A percentile compares a stretch with the other conserved stretches of the same genome.
Conservation (phyloP, 2,329 filamentous ascomycete genomes). For the Stachybotrys chlorohalonatus region DNA sequence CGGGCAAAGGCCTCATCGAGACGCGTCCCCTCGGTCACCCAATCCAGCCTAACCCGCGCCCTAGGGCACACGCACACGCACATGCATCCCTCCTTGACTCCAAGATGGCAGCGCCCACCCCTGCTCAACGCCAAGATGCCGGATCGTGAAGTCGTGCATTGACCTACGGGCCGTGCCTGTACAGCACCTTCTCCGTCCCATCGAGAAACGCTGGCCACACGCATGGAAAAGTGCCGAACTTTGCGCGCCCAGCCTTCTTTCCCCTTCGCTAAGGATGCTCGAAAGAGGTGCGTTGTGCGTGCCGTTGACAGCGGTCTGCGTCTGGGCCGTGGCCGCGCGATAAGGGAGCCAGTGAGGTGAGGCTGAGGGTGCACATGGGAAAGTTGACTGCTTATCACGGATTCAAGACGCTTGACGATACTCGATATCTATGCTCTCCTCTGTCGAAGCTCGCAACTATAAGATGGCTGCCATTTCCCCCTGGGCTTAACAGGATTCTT, state of each 20-base stretch:
- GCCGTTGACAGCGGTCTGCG: neutral
- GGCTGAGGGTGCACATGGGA: neutral
- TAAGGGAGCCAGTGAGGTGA: neutral
- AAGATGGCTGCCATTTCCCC: neutral
- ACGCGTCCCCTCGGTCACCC: neutral
- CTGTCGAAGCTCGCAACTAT: neutral
- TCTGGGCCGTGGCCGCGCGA: neutral
- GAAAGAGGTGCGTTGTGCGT: no score
- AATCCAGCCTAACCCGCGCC: neutral
- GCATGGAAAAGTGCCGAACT: neutral
- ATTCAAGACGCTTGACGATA: neutral
- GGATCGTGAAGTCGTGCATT: neutral
- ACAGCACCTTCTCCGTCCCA: neutral
- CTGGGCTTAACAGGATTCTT: neutral
- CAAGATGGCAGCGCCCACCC: neutral
- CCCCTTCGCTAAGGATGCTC: no score
- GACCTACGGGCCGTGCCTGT: neutral
- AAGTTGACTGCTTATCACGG: neutral
- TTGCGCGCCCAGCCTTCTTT: no score
- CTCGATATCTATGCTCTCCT: neutral
- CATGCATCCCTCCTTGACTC: neutral
- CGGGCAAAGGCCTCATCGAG: neutral
- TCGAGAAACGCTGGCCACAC: neutral
- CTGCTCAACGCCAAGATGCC: neutral
- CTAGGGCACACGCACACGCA: no score